Percentiles rank a stretch among this genome's conserved stretches.
Evolutionary conservation across 768 basidiomycete genomes (phyloP).

Genomic region (Mycena alexandri): DNA sequence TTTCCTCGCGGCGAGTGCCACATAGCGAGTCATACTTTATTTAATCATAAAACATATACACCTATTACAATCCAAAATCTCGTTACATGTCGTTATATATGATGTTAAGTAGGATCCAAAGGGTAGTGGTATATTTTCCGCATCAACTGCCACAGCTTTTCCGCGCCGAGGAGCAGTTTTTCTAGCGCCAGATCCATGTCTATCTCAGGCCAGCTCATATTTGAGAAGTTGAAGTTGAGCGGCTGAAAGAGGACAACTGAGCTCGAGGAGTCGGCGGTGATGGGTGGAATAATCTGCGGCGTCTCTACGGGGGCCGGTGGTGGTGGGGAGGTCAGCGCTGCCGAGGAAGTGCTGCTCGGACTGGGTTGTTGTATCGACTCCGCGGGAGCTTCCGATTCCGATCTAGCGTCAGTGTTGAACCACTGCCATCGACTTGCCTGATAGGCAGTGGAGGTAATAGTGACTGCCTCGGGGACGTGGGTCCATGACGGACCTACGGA

Average conservation of each 20-base stretch:
- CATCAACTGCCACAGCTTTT: slow-evolving; percentile 61
- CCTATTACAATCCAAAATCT: slow-evolving; percentile 17
- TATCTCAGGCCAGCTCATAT: slow-evolving; percentile 34
- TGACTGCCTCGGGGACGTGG: slow-evolving; percentile 46
- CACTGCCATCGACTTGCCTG: slow-evolving; percentile 42
- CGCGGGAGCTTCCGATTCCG: slow-evolving; percentile 31
- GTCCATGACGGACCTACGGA: slow-evolving; percentile 40
- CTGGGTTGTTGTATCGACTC: slow-evolving; percentile 21
- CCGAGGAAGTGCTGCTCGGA: slow-evolving; percentile 7
- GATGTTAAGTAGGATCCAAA: slow-evolving; percentile 59
- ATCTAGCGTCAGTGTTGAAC: slow-evolving; percentile 40
- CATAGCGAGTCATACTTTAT: too few relatives aligned
- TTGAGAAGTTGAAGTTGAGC: slow-evolving; percentile 37
- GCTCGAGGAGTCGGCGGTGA: slow-evolving; percentile 15
- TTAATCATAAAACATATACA: slow-evolving; percentile 19
- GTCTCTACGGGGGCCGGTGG: slow-evolving; percentile 28
- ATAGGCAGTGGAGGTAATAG: slow-evolving; percentile 57
- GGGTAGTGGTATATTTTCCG: slow-evolving; percentile 70
- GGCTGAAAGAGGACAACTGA: slow-evolving; percentile 32
- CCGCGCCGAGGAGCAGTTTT: slow-evolving; percentile 54
- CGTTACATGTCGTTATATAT: slow-evolving; percentile 29
- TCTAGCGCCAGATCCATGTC: slow-evolving; percentile 46
- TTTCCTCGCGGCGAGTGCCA: too few relatives aligned
- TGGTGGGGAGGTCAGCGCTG: slow-evolving; percentile 17
- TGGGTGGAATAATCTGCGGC: slow-evolving; percentile 16